A percentile compares a stretch with the other conserved stretches of the same genome.
Conservation (phyloP, 768 basidiomycete genomes). For the Candolleomyces aberdarensis region DNA sequence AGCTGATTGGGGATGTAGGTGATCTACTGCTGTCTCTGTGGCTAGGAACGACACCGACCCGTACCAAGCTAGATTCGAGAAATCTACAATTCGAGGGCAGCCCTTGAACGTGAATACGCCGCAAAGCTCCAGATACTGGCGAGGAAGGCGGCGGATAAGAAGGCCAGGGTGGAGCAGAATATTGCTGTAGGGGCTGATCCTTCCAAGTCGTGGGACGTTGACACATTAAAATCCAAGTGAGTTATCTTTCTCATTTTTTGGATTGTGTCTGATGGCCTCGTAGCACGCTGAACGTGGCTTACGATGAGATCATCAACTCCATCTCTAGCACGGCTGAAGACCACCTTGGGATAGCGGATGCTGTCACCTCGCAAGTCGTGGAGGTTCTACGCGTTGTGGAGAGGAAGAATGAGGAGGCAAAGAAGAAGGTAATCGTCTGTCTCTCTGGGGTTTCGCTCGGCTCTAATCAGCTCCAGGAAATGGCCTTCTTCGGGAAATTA, state of each 20-base stretch:
- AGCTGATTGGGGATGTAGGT: slow-evolving; percentile 61
- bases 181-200: slow-evolving; percentile 69
- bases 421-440: slow-evolving; percentile 54
- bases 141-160: slow-evolving; percentile 71
- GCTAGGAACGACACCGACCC: neutral
- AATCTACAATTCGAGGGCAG: slow-evolving; percentile 60
- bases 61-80: slow-evolving; percentile 59
- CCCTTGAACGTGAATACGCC: slow-evolving; percentile 78
- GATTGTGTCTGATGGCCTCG: slow-evolving; percentile 5
- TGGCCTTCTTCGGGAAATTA: slow-evolving; percentile 67
- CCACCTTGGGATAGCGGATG: slow-evolving; percentile 65
- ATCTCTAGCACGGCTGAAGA: slow-evolving; percentile 61
- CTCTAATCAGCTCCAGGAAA: slow-evolving; percentile 44
- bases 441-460: neutral
- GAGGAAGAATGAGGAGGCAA: slow-evolving; percentile 59
- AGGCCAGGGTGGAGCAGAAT: slow-evolving; percentile 49
- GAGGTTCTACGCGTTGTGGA: slow-evolving; percentile 62
- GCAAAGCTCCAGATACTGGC: slow-evolving; percentile 61
- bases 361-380: slow-evolving; percentile 53
- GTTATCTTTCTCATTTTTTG: neutral
- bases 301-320: slow-evolving; percentile 62
- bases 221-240: slow-evolving; percentile 55
- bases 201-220: slow-evolving; percentile 56
- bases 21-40: neutral
- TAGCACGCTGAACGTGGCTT: slow-evolving; percentile 75